Evolutionary conservation across 2,329 filamentous ascomycete genomes (phyloP).

Genomic region (Didymella exigua): DNA sequence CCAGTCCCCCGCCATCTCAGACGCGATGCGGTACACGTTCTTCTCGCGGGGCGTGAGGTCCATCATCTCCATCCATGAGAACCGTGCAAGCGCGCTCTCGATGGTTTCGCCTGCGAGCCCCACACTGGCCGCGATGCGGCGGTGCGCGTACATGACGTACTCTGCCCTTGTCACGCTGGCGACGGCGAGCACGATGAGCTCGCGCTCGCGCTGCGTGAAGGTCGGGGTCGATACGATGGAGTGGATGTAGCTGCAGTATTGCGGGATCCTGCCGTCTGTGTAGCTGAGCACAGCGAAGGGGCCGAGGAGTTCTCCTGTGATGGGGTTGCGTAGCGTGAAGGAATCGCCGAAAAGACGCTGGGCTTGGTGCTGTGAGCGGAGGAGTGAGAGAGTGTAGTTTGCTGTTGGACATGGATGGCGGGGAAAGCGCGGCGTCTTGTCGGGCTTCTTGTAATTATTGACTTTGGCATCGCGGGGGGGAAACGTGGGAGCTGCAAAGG

Average conservation of each 20-base stretch:
- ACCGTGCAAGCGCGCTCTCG: background rate
- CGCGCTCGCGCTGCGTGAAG: conserved; percentile 2
- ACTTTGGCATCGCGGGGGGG: background rate
- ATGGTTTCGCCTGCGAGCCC: background rate
- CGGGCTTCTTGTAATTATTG: background rate
- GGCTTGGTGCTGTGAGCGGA: conserved; percentile 2
- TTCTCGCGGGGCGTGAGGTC: background rate
- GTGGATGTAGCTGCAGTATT: conserved; percentile 12
- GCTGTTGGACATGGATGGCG: conserved; percentile 5
- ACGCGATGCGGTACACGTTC: background rate
- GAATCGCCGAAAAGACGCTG: conserved; percentile 11
- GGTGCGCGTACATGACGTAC: conserved; percentile 1
- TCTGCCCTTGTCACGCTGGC: background rate
- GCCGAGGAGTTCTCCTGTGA: conserved; percentile 1
- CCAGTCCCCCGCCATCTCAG: conserved; percentile 5
- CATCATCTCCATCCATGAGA: background rate
- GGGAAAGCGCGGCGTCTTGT: conserved; percentile 1
- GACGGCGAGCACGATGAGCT: background rate
- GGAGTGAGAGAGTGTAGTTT: conserved; percentile 8
- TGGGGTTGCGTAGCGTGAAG: conserved; percentile 6
- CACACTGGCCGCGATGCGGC: background rate
- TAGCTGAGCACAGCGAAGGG: conserved; percentile 11
- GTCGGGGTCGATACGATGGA: background rate
- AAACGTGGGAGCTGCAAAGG: background rate
- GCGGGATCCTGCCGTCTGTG: conserved; percentile 3